These are phyloP conservation scores for Stagonosporopsis rhizophila DNA, from an alignment of 2,329 filamentous ascomycete species.

Conservation along the genomic window DNA sequence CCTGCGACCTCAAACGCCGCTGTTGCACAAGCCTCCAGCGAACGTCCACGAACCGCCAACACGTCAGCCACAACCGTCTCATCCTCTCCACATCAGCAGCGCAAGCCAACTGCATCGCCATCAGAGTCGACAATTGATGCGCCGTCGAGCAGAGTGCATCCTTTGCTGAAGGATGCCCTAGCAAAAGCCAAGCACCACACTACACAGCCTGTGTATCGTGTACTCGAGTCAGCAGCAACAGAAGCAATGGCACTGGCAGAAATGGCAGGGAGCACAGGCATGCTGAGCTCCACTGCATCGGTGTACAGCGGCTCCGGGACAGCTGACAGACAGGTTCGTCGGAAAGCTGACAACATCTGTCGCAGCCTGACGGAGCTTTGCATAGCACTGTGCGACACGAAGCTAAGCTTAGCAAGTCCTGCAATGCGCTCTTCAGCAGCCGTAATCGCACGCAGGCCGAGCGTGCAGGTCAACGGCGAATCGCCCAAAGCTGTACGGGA, in stretches of 20 bases:
- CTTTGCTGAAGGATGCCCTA: slow-evolving; percentile 80
- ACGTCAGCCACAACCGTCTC: slow-evolving; percentile 92
- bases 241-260: slow-evolving; percentile 82
- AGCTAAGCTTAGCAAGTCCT: slow-evolving; percentile 39
- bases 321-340: slow-evolving; percentile 83
- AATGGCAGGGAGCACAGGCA: slow-evolving; percentile 75
- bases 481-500: slow-evolving; percentile 43
- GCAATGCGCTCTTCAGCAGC: slow-evolving; percentile 36
- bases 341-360: slow-evolving; percentile 92
- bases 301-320: slow-evolving; percentile 65
- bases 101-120: slow-evolving; percentile 57
- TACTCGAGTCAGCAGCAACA: slow-evolving; percentile 79
- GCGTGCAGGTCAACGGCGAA: slow-evolving; percentile 47
- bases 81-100: slow-evolving; percentile 79
- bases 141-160: slow-evolving; percentile 67
- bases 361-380: slow-evolving; percentile 92
- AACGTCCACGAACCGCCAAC: slow-evolving; percentile 87
- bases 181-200: slow-evolving; percentile 77
- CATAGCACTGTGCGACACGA: slow-evolving; percentile 69
- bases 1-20: slow-evolving; percentile 83
- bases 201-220: slow-evolving; percentile 73
- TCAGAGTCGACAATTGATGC: slow-evolving; percentile 54
- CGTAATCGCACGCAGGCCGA: slow-evolving; percentile 41
- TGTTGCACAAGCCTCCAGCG: slow-evolving; percentile 68
- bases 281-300: slow-evolving; percentile 69